Conservation (phyloP, 2,329 filamentous ascomycete species). For the Diplodia corticola region DNA sequence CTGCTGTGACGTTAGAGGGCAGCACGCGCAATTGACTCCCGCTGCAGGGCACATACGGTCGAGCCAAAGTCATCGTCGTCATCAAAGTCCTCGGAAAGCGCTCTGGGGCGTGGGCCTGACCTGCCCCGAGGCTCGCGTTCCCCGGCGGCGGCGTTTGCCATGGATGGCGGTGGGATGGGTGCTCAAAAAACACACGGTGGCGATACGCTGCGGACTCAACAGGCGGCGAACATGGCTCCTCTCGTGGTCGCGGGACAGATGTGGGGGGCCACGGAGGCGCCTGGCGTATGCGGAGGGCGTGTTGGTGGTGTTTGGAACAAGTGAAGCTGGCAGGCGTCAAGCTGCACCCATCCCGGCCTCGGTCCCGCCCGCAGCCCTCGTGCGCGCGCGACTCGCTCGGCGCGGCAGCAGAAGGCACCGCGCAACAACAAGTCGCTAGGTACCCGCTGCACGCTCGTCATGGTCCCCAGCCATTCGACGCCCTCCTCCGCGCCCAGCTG, state of each 20-base stretch:
- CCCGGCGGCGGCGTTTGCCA: slow-evolving; percentile 33
- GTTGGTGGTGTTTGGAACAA: not conserved
- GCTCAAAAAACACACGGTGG: not conserved
- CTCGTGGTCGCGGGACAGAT: slow-evolving; percentile 2
- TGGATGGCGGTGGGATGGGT: slow-evolving; percentile 24
- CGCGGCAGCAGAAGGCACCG: slow-evolving; percentile 2
- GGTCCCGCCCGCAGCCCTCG: slow-evolving; percentile 12
- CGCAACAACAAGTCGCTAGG: slow-evolving; percentile 1
- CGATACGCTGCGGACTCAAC: slow-evolving; percentile 2
- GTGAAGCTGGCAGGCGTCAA: slow-evolving; percentile 1
- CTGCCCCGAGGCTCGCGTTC: slow-evolving; percentile 35
- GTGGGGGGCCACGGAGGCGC: not conserved
- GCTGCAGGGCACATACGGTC: slow-evolving; percentile 5
- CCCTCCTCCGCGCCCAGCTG: not conserved
- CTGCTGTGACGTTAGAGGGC: slow-evolving; percentile 48
- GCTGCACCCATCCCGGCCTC: slow-evolving; percentile 21
- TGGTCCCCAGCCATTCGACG: slow-evolving; percentile 1
- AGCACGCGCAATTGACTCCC: slow-evolving; percentile 3
- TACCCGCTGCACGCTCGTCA: slow-evolving; percentile 5
- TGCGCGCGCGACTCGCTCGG: slow-evolving; percentile 19
- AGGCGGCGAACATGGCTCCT: slow-evolving; percentile 10
- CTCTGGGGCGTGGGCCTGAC: slow-evolving; percentile 28
- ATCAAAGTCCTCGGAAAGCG: slow-evolving; percentile 6
- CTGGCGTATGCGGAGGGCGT: not conserved
- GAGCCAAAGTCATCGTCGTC: slow-evolving; percentile 16